Percentiles rank a stretch among this genome's conserved stretches.
phyloP scores from a whole-genome alignment of 352 stramenopile species.

The Phytophthora multivora region DNA sequence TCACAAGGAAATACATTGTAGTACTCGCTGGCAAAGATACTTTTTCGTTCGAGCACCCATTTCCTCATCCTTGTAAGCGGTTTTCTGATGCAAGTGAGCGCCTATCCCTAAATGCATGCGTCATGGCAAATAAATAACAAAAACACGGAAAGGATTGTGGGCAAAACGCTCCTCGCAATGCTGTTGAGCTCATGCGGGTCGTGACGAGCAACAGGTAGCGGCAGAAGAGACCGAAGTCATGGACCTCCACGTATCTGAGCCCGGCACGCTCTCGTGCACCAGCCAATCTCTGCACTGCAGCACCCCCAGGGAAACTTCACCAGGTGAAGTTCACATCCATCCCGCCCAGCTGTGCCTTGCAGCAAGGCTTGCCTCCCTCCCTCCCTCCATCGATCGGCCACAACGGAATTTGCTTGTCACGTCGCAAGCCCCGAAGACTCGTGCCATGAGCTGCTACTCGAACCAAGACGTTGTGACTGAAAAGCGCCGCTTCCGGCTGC shows the following conservation, averaged over 20 bases:
- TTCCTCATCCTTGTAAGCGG: conserved; percentile 10
- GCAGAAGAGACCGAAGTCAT: conserved; percentile 20
- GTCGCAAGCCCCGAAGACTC: conserved; percentile 2
- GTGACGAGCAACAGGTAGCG: conserved; percentile 9
- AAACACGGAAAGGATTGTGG: too few species aligned
- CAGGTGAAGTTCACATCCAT: conserved; percentile 3
- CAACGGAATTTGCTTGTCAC: conserved; percentile 19
- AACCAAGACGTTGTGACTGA: conserved; percentile 5
- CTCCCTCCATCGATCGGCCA: not conserved
- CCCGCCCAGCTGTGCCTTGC: conserved; percentile 14
- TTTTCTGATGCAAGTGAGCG: conserved; percentile 14
- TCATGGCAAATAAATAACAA: too few species aligned
- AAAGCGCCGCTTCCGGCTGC: conserved; percentile 37
- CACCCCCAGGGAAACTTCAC: conserved; percentile 8
- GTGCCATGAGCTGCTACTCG: conserved; percentile 29
- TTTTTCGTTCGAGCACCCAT: not conserved
- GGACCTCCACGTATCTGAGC: conserved; percentile 31
- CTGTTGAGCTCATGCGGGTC: not conserved
- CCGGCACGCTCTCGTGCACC: not conserved
- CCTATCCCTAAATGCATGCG: conserved; percentile 16
- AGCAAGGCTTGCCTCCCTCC: too few species aligned
- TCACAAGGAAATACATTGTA: too few species aligned
- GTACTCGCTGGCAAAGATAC: conserved; percentile 9
- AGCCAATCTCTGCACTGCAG: conserved; percentile 14
- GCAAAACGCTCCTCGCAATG: too few species aligned